Evolutionary conservation across 805 yeast genomes (phyloP).

Genomic region (Yamadazyma philogaea): DNA sequence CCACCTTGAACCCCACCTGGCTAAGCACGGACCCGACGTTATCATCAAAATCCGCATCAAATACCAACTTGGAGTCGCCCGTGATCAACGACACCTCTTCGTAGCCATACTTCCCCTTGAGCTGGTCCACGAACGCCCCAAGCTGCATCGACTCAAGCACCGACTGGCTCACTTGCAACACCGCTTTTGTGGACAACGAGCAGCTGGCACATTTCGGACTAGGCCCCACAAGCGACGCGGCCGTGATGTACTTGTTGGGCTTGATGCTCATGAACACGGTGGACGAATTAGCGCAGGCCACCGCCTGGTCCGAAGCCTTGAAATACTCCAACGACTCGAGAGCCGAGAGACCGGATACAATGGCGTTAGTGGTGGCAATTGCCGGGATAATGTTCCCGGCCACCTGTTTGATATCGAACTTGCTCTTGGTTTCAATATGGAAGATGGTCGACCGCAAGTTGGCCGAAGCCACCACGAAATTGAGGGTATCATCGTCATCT

Average conservation of each 20-base stretch:
- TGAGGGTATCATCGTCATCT: constrained; percentile 88
- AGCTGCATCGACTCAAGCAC: constrained; percentile 36
- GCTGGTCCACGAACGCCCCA: constrained; percentile 46
- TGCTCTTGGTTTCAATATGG: constrained; percentile 64
- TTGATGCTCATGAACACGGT: constrained; percentile 42
- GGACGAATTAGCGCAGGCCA: constrained; percentile 18
- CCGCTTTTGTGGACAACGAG: constrained; percentile 50
- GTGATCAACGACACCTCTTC: constrained; percentile 55
- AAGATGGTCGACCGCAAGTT: constrained; percentile 73
- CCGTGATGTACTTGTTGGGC: constrained; percentile 61
- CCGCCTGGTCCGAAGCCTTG: constrained; percentile 9
- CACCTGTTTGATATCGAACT: constrained; percentile 86
- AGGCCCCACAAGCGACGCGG: constrained; percentile 61
- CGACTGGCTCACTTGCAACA: constrained; percentile 33
- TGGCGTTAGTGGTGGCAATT: constrained; percentile 95
- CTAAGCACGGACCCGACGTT: constrained; percentile 48
- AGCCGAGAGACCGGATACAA: constrained; percentile 86
- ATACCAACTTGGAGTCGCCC: constrained; percentile 59
- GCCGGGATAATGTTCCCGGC: constrained; percentile 99
- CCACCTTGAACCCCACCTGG: constrained; percentile 51
- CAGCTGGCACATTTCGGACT: constrained; percentile 71
- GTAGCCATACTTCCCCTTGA: constrained; percentile 52
- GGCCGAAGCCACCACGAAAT: constrained; percentile 84
- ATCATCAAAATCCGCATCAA: constrained; percentile 78
- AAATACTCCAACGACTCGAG: constrained; percentile 62